A percentile compares a stretch with the other conserved stretches of the same genome.
phyloP scores from a whole-genome alignment of 192 early-diverging fungal species.

The Allomyces macrogynus region DNA sequence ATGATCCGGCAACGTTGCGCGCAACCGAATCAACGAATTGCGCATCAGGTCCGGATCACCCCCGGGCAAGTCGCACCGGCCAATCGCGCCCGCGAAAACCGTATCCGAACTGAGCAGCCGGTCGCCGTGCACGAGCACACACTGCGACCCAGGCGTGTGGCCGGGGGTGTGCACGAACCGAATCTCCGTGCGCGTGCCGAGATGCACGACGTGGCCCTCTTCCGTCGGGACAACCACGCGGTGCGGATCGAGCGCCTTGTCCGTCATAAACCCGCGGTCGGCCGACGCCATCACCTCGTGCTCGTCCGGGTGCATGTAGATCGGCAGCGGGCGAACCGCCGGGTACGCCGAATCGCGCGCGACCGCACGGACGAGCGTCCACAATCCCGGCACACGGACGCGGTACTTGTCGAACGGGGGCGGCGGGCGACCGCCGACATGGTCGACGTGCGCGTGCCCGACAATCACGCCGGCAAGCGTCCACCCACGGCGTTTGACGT shows the following conservation, averaged over 20 bases:
- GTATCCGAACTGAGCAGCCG: conserved; percentile 75
- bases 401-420: conserved; percentile 61
- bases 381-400: conserved; percentile 57
- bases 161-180: conserved; percentile 81
- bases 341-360: conserved; percentile 10
- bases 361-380: conserved; percentile 33
- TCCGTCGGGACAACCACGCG: background rate
- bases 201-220: background rate
- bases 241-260: background rate
- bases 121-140: conserved; percentile 51
- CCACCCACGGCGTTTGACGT: conserved; percentile 31
- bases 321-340: background rate
- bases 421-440: conserved; percentile 66
- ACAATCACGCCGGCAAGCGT: conserved; percentile 51
- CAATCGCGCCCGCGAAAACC: conserved; percentile 62
- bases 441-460: conserved; percentile 77
- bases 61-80: conserved; percentile 66
- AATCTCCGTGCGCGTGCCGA: conserved; percentile 29
- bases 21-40: conserved; percentile 40
- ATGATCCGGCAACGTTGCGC: conserved; percentile 32
- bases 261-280: background rate
- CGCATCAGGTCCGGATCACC: conserved; percentile 41
- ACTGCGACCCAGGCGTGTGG: conserved; percentile 74
- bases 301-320: conserved; percentile 2
- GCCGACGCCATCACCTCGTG: conserved; percentile 1